These are phyloP conservation scores for Chlorociboria aeruginascens DNA, from an alignment of 495 filamentous ascomycete genomes.

Conservation along the genomic window DNA sequence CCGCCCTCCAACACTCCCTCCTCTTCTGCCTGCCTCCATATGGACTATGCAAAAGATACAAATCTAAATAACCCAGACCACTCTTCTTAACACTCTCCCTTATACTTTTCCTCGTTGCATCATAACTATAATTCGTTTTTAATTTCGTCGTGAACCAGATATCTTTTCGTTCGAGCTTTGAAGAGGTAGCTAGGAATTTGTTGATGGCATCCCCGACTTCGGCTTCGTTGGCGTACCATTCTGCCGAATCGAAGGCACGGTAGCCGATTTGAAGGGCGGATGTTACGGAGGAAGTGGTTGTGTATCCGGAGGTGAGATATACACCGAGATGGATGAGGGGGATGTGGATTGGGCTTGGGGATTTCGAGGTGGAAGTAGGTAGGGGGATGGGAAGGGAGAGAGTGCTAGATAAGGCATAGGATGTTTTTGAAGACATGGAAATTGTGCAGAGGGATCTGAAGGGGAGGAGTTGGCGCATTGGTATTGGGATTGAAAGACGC, in stretches of 20 bases:
- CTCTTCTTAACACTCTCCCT: conserved; percentile 38
- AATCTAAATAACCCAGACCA: conserved; percentile 49
- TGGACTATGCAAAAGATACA: conserved; percentile 50
- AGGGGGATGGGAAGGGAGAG: too few species aligned
- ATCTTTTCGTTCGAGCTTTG: conserved; percentile 39
- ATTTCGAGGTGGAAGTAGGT: conserved; percentile 21
- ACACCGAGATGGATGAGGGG: conserved; percentile 56
- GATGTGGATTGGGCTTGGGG: conserved; percentile 46
- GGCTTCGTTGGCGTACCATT: conserved; percentile 57
- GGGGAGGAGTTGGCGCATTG: too few species aligned
- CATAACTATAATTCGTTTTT: conserved; percentile 42
- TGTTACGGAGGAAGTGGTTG: conserved; percentile 33
- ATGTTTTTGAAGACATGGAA: too few species aligned
- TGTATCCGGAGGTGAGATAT: conserved; percentile 44
- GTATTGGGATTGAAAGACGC: too few species aligned
- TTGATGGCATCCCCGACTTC: conserved; percentile 46
- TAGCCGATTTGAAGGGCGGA: conserved; percentile 37
- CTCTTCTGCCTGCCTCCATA: conserved; percentile 44
- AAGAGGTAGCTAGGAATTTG: conserved; percentile 27
- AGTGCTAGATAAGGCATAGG: too few species aligned
- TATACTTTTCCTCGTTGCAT: conserved; percentile 43
- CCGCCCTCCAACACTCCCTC: conserved; percentile 36
- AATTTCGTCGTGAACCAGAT: conserved; percentile 62
- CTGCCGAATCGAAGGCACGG: conserved; percentile 53
- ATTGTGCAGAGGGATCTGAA: too few species aligned